Evolutionary conservation across 2,329 filamentous ascomycete genomes (phyloP).

Genomic region (Trichoderma breve): DNA sequence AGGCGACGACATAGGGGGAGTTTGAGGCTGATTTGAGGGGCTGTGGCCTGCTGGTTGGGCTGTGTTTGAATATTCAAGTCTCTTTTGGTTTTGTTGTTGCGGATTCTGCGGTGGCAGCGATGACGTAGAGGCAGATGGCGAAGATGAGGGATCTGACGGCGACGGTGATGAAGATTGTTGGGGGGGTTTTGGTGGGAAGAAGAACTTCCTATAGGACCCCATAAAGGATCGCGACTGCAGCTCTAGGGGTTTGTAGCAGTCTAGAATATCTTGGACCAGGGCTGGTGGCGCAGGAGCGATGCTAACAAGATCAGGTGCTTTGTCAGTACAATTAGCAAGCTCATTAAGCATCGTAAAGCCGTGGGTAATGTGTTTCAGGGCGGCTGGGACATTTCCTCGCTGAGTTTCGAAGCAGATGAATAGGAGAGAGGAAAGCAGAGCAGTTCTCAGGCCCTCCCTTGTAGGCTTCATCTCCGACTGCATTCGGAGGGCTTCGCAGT

Average conservation of each 20-base stretch:
- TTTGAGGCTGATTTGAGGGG: conserved; percentile 30
- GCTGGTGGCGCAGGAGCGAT: conserved; percentile 39
- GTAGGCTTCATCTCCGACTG: conserved; percentile 39
- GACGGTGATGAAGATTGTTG: not conserved
- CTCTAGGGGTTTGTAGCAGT: conserved; percentile 41
- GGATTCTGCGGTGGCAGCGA: not conserved
- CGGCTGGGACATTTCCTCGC: conserved; percentile 40
- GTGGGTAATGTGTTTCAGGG: conserved; percentile 41
- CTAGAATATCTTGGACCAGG: conserved; percentile 39
- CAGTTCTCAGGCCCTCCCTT: conserved; percentile 38
- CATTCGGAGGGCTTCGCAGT: conserved; percentile 42
- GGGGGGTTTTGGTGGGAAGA: conserved; percentile 28
- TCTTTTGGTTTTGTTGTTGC: not conserved
- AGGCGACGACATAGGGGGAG: conserved; percentile 25
- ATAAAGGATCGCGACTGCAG: conserved; percentile 41
- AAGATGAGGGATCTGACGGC: not conserved
- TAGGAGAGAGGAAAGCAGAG: conserved; percentile 39
- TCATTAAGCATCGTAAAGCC: conserved; percentile 43
- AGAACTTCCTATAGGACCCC: conserved; percentile 38
- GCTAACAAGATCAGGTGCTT: conserved; percentile 37
- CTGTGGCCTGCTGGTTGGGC: conserved; percentile 21
- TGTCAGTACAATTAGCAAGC: conserved; percentile 36
- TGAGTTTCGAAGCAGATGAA: conserved; percentile 44
- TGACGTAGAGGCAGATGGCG: not conserved
- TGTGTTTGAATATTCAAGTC: not conserved